Conservation (phyloP, 2,329 filamentous ascomycete genomes). For the Ascochyta lentis region DNA sequence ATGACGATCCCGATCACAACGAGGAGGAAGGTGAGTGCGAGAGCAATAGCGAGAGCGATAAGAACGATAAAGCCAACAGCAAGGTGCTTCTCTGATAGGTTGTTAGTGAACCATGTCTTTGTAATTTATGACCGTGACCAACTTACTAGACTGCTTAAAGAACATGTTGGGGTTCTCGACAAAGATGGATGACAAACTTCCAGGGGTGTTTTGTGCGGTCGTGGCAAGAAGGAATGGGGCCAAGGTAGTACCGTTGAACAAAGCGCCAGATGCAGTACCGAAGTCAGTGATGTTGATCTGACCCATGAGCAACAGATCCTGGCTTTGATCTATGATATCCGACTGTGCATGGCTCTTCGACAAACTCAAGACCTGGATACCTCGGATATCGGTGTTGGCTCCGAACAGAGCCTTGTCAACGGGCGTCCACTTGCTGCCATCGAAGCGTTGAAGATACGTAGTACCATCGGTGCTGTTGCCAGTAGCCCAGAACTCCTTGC, state of each 20-base stretch:
- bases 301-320: slow-evolving; percentile 84
- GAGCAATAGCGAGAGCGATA: slow-evolving; percentile 78
- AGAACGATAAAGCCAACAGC: slow-evolving; percentile 80
- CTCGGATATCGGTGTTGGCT: slow-evolving; percentile 71
- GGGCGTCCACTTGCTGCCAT: slow-evolving; percentile 73
- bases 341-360: slow-evolving; percentile 70
- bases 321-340: slow-evolving; percentile 68
- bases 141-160: slow-evolving; percentile 70
- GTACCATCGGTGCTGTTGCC: slow-evolving; percentile 73
- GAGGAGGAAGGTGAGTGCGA: slow-evolving; percentile 78
- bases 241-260: slow-evolving; percentile 84
- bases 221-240: slow-evolving; percentile 82
- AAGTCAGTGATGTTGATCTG: slow-evolving; percentile 76
- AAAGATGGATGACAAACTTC: slow-evolving; percentile 82
- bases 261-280: slow-evolving; percentile 81
- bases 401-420: slow-evolving; percentile 65
- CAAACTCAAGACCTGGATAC: slow-evolving; percentile 81
- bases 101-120: not conserved
- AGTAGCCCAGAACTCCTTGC: slow-evolving; percentile 80
- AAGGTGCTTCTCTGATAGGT: slow-evolving; percentile 60
- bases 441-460: slow-evolving; percentile 81
- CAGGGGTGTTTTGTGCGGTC: slow-evolving; percentile 65
- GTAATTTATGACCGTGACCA: not conserved
- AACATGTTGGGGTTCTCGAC: slow-evolving; percentile 77
- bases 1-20: slow-evolving; percentile 77